Percentiles rank a stretch among this genome's conserved stretches.
Evolutionary conservation across 306 rosid genomes (phyloP).

Genomic region (Vigna angularis): DNA sequence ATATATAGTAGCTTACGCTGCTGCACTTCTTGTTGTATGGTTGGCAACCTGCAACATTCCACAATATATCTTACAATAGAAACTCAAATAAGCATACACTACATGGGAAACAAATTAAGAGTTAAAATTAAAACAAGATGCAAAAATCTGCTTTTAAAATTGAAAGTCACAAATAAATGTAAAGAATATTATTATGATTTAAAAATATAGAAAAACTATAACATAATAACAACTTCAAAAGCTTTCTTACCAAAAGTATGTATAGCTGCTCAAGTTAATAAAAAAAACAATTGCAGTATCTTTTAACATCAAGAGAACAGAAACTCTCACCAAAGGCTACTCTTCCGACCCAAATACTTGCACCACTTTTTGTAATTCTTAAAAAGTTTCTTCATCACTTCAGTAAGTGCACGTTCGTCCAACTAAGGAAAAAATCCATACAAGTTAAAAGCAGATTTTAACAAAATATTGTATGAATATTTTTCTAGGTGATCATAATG

Average conservation of each 20-base stretch:
- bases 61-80: constrained; percentile 11
- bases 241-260: not conserved
- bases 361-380: constrained; percentile 98
- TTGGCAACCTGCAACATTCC: constrained; percentile 80
- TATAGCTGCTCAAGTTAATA: constrained; percentile 28
- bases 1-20: constrained; percentile 95
- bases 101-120: constrained; percentile 19
- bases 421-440: constrained; percentile 63
- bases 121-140: constrained; percentile 29
- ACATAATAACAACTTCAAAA: constrained; percentile 18
- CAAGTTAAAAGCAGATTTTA: constrained; percentile 43
- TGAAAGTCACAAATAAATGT: constrained; percentile 34
- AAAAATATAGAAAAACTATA: constrained; percentile 17
- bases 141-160: constrained; percentile 26
- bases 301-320: constrained; percentile 29
- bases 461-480: constrained; percentile 14
- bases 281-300: constrained; percentile 8
- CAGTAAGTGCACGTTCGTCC: constrained; percentile 95
- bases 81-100: constrained; percentile 6
- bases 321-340: constrained; percentile 91
- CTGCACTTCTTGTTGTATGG: constrained; percentile 99
- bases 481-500: constrained; percentile 12
- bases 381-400: constrained; percentile 98
- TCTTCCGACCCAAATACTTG: constrained; percentile 97
- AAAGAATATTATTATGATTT: constrained; percentile 15